Conservation (phyloP, 495 filamentous ascomycete genomes). For the Trichoderma gamsii region DNA sequence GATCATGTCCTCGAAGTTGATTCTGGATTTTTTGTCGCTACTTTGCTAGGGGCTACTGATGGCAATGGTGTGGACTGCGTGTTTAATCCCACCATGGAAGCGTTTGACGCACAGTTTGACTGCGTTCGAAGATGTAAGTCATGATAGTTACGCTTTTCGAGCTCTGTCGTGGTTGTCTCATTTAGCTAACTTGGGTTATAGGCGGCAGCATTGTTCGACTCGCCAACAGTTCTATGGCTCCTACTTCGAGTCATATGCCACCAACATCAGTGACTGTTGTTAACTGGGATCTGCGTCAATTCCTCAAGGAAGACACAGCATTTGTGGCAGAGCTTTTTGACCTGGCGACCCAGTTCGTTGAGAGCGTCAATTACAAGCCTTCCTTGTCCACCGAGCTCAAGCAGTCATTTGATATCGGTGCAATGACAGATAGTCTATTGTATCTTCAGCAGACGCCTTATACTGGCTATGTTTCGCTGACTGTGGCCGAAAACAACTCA, state of each 20-base stretch:
- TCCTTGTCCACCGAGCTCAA: constrained; percentile 14
- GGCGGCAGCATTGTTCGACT: constrained; percentile 22
- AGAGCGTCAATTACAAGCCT: background rate
- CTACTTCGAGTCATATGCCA: background rate
- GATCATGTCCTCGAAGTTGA: constrained; percentile 39
- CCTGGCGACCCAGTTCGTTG: constrained; percentile 4
- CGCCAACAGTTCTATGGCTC: constrained; percentile 17
- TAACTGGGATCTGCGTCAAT: background rate
- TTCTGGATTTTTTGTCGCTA: constrained; percentile 27
- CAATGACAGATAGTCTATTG: background rate
- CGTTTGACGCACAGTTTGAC: constrained; percentile 16
- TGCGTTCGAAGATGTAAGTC: constrained; percentile 23
- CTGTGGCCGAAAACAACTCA: constrained; percentile 8
- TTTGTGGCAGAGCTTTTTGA: constrained; percentile 13
- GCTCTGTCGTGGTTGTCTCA: background rate
- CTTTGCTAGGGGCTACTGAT: constrained; percentile 35
- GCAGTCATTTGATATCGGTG: constrained; percentile 16
- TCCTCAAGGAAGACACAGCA: background rate
- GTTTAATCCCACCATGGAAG: constrained; percentile 38
- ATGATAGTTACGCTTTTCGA: too few relatives aligned
- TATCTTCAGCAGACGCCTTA: background rate
- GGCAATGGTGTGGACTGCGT: constrained; percentile 49
- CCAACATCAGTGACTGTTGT: background rate
- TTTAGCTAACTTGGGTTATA: background rate
- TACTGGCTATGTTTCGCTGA: background rate